Percentiles rank a stretch among this genome's conserved stretches.
These are phyloP conservation scores for Lipomyces kockii DNA, from an alignment of 805 yeast species.

Conservation along the genomic window DNA sequence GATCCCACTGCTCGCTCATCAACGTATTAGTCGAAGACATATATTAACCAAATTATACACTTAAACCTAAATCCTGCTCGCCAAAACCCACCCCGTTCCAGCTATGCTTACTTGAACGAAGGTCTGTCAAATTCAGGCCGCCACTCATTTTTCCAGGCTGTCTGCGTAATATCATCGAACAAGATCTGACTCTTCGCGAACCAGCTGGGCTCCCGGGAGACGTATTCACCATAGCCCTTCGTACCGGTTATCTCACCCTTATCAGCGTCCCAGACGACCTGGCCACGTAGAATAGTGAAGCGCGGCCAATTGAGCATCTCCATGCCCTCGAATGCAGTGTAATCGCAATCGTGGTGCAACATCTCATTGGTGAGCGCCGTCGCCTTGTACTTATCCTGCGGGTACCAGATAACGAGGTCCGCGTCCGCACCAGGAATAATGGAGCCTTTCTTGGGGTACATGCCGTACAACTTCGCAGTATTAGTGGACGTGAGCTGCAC, in stretches of 20 bases:
- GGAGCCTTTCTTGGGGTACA: constrained; percentile 50
- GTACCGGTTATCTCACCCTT: constrained; percentile 35
- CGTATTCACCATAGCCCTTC: constrained; percentile 37
- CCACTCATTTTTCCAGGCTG: constrained; percentile 35
- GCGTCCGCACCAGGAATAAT: constrained; percentile 56
- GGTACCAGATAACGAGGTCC: constrained; percentile 56
- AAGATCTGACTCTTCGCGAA: constrained; percentile 35
- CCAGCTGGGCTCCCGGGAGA: constrained; percentile 32
- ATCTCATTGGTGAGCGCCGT: constrained; percentile 46
- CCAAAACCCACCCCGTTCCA: not conserved
- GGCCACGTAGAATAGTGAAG: constrained; percentile 48
- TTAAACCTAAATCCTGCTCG: not conserved
- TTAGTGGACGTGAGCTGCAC: constrained; percentile 55
- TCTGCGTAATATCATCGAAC: constrained; percentile 31
- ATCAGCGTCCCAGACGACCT: constrained; percentile 37
- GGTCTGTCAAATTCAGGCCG: constrained; percentile 22
- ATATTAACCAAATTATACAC: no score
- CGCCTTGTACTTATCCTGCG: constrained; percentile 44
- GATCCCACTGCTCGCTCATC: no score
- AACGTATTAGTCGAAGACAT: no score
- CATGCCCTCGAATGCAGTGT: constrained; percentile 47
- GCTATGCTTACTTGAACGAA: not conserved
- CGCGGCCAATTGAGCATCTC: constrained; percentile 55
- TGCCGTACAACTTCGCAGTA: constrained; percentile 55
- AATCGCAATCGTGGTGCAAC: constrained; percentile 40